Conservation (phyloP, 495 filamentous ascomycete genomes). For the Aeminium ludgeri region DNA sequence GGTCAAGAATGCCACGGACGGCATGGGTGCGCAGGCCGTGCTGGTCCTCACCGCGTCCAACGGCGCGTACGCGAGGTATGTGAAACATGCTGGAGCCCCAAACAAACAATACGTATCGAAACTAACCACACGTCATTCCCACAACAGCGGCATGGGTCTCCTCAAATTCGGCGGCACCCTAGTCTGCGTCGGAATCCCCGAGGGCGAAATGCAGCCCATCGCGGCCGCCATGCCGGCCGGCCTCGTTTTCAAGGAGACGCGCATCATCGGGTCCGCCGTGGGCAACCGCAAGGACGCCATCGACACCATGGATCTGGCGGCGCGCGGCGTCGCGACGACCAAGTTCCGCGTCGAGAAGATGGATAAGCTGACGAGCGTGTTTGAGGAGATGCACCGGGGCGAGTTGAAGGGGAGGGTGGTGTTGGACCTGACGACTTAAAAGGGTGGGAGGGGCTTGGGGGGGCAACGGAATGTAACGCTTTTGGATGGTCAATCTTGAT, state of each 20-base stretch:
- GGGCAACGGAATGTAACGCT: background rate
- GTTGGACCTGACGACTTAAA: slow-evolving; percentile 17
- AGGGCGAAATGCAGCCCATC: slow-evolving; percentile 41
- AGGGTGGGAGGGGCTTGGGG: no score
- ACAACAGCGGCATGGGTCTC: slow-evolving; percentile 24
- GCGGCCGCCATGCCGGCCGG: slow-evolving; percentile 33
- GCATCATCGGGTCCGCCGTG: slow-evolving; percentile 45
- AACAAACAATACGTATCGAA: background rate
- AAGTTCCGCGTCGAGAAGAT: slow-evolving; percentile 42
- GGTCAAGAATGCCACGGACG: slow-evolving; percentile 38
- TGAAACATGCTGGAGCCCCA: background rate
- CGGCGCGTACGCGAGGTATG: slow-evolving; percentile 37
- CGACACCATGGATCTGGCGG: slow-evolving; percentile 47
- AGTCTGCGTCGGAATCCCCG: slow-evolving; percentile 54
- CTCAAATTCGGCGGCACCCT: slow-evolving; percentile 46
- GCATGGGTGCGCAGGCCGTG: slow-evolving; percentile 45
- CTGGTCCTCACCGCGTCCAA: slow-evolving; percentile 50
- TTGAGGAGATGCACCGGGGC: slow-evolving; percentile 41
- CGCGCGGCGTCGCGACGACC: slow-evolving; percentile 42
- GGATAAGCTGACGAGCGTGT: slow-evolving; percentile 41
- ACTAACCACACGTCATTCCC: background rate
- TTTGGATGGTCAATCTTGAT: background rate
- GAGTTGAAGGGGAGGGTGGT: slow-evolving; percentile 29
- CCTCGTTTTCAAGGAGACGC: slow-evolving; percentile 36
- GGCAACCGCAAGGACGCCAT: slow-evolving; percentile 49